Evolutionary conservation across 805 yeast genomes (phyloP), one percentile per base, ranked within the genome.

Genomic region (Pachysolen tannophilus): DNA sequence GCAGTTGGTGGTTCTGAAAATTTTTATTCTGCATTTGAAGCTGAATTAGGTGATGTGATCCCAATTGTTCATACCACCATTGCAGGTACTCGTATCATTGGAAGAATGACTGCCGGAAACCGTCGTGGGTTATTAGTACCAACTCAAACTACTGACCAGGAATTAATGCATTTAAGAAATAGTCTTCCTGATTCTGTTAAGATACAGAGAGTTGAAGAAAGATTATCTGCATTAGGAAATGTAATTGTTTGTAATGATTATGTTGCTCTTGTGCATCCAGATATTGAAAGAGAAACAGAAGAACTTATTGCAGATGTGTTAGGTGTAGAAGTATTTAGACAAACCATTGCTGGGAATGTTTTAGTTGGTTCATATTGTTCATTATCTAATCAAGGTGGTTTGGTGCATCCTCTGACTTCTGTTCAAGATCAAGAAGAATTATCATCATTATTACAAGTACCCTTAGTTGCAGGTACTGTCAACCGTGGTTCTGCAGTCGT

Each of bases 241-340:
- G 98, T 92, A 43, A 87, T 92, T 53, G 90, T 97, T 64, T 90
- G 97, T 66, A 92, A 92, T 62, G 99, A 92, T 61, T 92, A 92
- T 58, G 99, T 94, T 50, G 99, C 99, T 3, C 73, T 92, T 46
- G 98, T 92, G 36, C 99, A 92, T 62, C 99, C 99, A 34, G 99
- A 92, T 66, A 86, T 92, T 46, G 99, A 92, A 69, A 81, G 98
- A 58, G 99, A 92, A 64, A 92, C 98, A 35, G 99, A 92, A 66
- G 99, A 92, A 67, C 68, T 92, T 49, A 92, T 92, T 56, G 95
- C 97, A 30, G 99, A 92, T 61, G 96, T 88, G 11, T 72, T 92
- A 40, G 99, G 98, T 41, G 99, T 92, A 35, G 99, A 92, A 65
- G 99, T 92, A 30, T 92, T 92, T 74, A 82, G 97, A 67, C 98